These are phyloP conservation scores for Ustilago curta DNA, from an alignment of 1,284 basidiomycete species.

Conservation along the genomic window DNA sequence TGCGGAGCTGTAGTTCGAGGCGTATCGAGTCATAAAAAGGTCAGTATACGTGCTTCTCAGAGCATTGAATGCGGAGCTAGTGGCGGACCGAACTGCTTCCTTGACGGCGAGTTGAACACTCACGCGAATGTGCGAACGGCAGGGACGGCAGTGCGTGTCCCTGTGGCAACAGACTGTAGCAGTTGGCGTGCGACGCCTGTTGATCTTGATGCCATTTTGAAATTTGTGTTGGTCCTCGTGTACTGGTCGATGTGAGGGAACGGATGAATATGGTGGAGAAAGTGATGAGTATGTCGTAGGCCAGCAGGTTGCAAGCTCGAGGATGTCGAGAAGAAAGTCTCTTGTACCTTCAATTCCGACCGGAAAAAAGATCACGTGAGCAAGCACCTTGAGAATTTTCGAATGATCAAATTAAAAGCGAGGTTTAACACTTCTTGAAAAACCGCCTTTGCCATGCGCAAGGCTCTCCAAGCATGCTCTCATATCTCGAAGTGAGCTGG, in stretches of 20 bases:
- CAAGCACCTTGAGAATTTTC: constrained; percentile 1
- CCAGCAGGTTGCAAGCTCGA: background rate
- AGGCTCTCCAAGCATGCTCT: background rate
- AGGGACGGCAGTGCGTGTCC: constrained; percentile 8
- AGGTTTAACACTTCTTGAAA: background rate
- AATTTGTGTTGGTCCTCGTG: background rate
- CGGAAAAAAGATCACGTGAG: constrained; percentile 45
- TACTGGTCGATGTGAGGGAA: background rate
- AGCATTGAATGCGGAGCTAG: too few relatives aligned
- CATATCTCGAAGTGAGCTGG: background rate
- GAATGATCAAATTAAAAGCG: constrained; percentile 3
- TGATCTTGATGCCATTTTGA: constrained; percentile 27
- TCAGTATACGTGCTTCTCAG: too few relatives aligned
- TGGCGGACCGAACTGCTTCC: background rate
- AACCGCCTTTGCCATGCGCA: background rate
- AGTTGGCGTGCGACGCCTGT: constrained; percentile 19
- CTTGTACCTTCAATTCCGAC: constrained; percentile 9
- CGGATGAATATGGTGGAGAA: background rate
- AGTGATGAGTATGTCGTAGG: background rate
- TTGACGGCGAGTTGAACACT: constrained; percentile 5
- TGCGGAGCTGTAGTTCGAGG: constrained; percentile 15
- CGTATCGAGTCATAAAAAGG: background rate
- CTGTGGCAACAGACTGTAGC: constrained; percentile 10
- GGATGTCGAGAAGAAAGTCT: constrained; percentile 24
- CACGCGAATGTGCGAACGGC: constrained; percentile 27